Evolutionary conservation across 257 asterid species (phyloP), one percentile per base, ranked within the genome.

Genomic region (Solanum habrochaites): DNA sequence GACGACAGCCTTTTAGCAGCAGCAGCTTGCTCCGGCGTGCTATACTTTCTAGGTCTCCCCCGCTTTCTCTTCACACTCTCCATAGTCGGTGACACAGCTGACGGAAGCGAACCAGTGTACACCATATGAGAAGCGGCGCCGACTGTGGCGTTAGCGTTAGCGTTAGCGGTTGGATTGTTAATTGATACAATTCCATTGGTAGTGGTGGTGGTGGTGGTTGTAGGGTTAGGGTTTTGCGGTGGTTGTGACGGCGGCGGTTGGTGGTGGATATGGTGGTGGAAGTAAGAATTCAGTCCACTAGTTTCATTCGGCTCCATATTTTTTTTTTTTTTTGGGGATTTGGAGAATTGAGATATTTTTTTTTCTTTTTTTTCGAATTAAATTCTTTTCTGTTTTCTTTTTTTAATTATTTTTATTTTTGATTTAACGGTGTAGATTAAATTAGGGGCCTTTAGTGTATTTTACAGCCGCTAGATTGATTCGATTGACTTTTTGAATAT

Each of bases 291-390:
- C 71, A 90, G 92, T 88, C 92, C 93, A 90, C 90, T 86, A 83
- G 87, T 89, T 90, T 92, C 93, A 90, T 90, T 92, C 90, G 92
- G 91, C 87, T 92, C 94, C 94, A 92, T 52, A 52, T 52, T 92
- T 82, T 25, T 85, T 92, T 83, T 21, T 85, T 56, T 85, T 77
- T 5, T 15, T 1, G 21, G 82, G 82, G 87, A 87, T 83, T 86
- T 91, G 86, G 89, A 88, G 91, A 69, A 42, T 72, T 84, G 87
- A 74, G 89, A 39, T 85, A 21, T 20, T 87, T 90, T 86, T 86
- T 45, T 88, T 60, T 27, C 5, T 15, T 77, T 89, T 85, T 85
- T 89, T 86, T 47, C 56, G 47, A 86, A 85, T 87, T 31, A 60
- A 42, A 39, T 29, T 60, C 25, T 12, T 31, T 64, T 67, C 15